Evolutionary conservation across 345 rosid genomes (phyloP).

Genomic region (Ceriops tagal): DNA sequence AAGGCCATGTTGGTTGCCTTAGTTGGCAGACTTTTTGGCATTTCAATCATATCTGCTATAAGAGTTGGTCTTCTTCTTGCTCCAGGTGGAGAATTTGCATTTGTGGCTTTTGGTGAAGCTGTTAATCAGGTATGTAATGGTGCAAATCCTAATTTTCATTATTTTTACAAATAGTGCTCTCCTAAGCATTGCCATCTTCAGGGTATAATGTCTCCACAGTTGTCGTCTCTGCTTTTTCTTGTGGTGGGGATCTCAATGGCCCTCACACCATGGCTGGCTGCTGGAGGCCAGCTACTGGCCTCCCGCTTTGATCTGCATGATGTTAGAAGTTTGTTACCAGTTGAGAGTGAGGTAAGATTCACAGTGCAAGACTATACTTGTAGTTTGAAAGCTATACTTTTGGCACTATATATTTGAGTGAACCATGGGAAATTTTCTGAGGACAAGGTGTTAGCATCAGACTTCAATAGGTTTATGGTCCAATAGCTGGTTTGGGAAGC

Average conservation of each 20-base stretch:
- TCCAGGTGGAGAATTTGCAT: conserved; percentile 98
- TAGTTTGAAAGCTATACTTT: too few relatives aligned
- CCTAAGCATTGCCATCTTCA: conserved; percentile 37
- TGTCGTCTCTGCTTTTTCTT: conserved; percentile 90
- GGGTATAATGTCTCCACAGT: conserved; percentile 94
- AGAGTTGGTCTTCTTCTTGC: conserved; percentile 96
- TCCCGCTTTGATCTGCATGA: conserved; percentile 95
- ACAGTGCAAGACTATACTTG: neutral
- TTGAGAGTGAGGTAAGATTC: conserved; percentile 84
- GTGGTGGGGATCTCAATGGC: conserved; percentile 99
- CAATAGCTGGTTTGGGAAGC: too few relatives aligned
- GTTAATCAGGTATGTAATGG: conserved; percentile 72
- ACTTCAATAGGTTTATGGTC: too few relatives aligned
- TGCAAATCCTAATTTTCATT: neutral
- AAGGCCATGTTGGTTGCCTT: conserved; percentile 71
- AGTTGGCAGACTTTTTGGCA: conserved; percentile 78
- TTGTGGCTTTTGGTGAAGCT: conserved; percentile 98
- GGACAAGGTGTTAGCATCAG: too few relatives aligned
- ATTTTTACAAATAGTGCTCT: conserved; percentile 1
- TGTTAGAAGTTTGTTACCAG: conserved; percentile 91
- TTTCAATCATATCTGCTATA: conserved; percentile 80
- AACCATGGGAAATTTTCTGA: too few relatives aligned
- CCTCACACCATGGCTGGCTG: conserved; percentile 94
- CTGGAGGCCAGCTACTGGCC: conserved; percentile 97
- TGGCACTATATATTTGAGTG: too few relatives aligned